These are phyloP conservation scores for Coemansia sp. DNA, from an alignment of 192 early-diverging fungal species.

Conservation along the genomic window DNA sequence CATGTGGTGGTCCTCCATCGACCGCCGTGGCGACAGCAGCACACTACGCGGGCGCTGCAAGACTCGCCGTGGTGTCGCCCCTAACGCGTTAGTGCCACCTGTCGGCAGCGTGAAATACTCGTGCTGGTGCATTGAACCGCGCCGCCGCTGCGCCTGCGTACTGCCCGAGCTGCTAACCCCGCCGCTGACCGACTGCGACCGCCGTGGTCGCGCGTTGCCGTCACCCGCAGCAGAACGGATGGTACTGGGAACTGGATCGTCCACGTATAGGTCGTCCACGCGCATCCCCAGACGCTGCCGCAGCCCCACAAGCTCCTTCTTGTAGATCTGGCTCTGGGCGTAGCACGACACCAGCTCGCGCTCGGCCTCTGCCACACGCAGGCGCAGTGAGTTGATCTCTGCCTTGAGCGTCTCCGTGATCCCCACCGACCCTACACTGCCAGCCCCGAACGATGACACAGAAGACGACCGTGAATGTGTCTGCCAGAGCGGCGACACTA, in stretches of 20 bases:
- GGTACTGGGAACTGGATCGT: slow-evolving; percentile 51
- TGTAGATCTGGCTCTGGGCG: slow-evolving; percentile 57
- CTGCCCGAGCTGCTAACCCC: slow-evolving; percentile 43
- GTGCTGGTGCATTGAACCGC: slow-evolving; percentile 36
- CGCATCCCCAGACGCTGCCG: slow-evolving; percentile 55
- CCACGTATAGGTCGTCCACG: slow-evolving; percentile 52
- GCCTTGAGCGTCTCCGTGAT: slow-evolving; percentile 57
- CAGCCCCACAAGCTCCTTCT: slow-evolving; percentile 55
- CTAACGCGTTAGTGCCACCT: no score
- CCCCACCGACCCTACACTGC: slow-evolving; percentile 38
- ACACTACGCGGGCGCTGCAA: slow-evolving; percentile 50
- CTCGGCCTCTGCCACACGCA: slow-evolving; percentile 52
- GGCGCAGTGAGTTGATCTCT: slow-evolving; percentile 53
- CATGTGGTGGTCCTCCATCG: slow-evolving; percentile 50
- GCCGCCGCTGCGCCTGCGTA: slow-evolving; percentile 36
- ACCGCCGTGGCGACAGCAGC: slow-evolving; percentile 52
- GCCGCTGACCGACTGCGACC: slow-evolving; percentile 54
- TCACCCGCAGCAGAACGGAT: slow-evolving; percentile 26
- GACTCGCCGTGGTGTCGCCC: slow-evolving; percentile 27
- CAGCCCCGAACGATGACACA: slow-evolving; percentile 50
- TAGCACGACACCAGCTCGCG: slow-evolving; percentile 55
- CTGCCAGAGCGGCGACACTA: slow-evolving; percentile 44
- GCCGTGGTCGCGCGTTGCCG: slow-evolving; percentile 33
- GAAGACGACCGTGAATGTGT: slow-evolving; percentile 54
- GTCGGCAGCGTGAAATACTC: slow-evolving; percentile 42